phyloP scores from a whole-genome alignment of 2,329 filamentous ascomycete species.

The Tolypocladium pustulatum region DNA sequence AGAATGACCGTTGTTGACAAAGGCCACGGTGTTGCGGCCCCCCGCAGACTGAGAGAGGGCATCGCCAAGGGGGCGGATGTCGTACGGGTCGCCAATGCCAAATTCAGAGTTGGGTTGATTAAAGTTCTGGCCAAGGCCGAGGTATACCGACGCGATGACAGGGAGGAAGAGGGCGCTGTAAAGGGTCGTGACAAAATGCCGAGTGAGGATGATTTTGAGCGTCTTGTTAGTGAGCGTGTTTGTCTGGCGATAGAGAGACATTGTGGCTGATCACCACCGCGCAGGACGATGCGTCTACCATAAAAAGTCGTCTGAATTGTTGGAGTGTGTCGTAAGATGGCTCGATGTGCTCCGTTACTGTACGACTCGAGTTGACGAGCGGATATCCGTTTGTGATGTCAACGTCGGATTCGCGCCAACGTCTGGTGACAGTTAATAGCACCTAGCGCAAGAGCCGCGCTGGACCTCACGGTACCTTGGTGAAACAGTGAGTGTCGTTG shows the following conservation, averaged over 20 bases:
- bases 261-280: conserved; percentile 12
- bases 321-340: background rate
- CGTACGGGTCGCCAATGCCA: conserved; percentile 52
- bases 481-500: background rate
- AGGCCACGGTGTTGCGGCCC: conserved; percentile 61
- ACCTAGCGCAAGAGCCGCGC: no score
- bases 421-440: background rate
- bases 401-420: background rate
- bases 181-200: conserved; percentile 38
- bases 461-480: background rate
- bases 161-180: conserved; percentile 47
- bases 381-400: background rate
- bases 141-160: conserved; percentile 42
- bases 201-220: conserved; percentile 41
- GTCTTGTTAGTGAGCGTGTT: conserved; percentile 48
- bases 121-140: conserved; percentile 63
- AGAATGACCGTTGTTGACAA: conserved; percentile 63
- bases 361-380: background rate
- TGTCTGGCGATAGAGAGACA: conserved; percentile 42
- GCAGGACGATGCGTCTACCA: background rate
- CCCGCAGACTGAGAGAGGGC: conserved; percentile 47
- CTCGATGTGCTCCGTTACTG: no score
- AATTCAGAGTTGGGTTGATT: conserved; percentile 64
- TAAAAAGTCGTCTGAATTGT: background rate
- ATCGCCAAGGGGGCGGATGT: conserved; percentile 52